Evolutionary conservation across 108 stramenopile species (phyloP).

Genomic region (Discostella stelligeroides): DNA sequence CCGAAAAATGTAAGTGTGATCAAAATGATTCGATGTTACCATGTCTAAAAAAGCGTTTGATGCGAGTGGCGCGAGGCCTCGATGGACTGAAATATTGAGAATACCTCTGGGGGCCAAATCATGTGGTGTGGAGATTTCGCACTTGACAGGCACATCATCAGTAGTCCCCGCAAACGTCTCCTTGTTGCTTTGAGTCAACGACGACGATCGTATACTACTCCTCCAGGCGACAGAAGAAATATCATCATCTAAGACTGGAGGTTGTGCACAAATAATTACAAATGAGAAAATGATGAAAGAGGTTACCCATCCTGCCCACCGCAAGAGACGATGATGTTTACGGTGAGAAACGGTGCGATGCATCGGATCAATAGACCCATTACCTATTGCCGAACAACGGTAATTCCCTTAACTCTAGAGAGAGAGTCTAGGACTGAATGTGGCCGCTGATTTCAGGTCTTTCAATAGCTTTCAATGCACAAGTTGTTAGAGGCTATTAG

Average conservation of each 20-base stretch:
- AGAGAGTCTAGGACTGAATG: neutral
- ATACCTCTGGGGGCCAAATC: conserved; percentile 29
- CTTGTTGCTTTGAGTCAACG: neutral
- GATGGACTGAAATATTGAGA: conserved; percentile 32
- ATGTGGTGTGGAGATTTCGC: conserved; percentile 29
- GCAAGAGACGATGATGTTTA: neutral
- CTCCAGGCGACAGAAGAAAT: neutral
- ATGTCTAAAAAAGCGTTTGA: conserved; percentile 41
- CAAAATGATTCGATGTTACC: conserved; percentile 34
- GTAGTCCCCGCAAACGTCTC: neutral
- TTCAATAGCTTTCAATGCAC: neutral
- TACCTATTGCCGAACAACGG: too few species aligned
- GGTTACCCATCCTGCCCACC: conserved; percentile 23
- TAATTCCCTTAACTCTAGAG: too few species aligned
- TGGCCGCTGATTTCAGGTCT: too few species aligned
- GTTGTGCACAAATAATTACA: conserved; percentile 8
- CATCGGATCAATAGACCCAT: conserved; percentile 1
- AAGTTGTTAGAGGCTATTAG: neutral
- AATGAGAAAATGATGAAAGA: conserved; percentile 16
- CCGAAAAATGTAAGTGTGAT: conserved; percentile 43
- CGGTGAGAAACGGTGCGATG: conserved; percentile 4
- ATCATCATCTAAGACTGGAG: neutral
- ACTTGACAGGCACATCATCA: conserved; percentile 36
- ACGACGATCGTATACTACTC: neutral
- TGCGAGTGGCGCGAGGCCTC: conserved; percentile 34